phyloP scores from a whole-genome alignment of 73 alveolate genomes.

The Paramecium primaurelia region DNA sequence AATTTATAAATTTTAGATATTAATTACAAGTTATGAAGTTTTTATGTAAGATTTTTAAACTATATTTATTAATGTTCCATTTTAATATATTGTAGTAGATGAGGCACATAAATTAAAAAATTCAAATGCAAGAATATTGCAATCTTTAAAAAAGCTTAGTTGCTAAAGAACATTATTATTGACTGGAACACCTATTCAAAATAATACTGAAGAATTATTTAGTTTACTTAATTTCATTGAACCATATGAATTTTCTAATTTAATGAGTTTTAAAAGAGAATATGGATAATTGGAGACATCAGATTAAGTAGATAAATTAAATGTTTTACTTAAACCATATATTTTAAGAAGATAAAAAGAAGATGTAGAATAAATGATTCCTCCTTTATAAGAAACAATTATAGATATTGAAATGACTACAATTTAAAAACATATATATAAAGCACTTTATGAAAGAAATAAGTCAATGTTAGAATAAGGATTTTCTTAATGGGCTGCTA shows the following conservation, averaged over 20 bases:
- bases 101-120: slow-evolving; percentile 99
- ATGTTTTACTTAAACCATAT: slow-evolving; percentile 84
- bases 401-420: slow-evolving; percentile 91
- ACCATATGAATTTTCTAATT: slow-evolving; percentile 78
- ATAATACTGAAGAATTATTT: slow-evolving; percentile 97
- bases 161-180: slow-evolving; percentile 86
- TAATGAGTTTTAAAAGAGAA: slow-evolving; percentile 59
- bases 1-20: slow-evolving; percentile 76
- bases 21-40: slow-evolving; percentile 92
- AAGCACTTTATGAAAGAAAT: slow-evolving; percentile 89
- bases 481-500: slow-evolving; percentile 75
- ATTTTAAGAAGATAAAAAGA: slow-evolving; percentile 96
- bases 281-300: slow-evolving; percentile 81
- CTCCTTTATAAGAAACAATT: slow-evolving; percentile 94
- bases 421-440: slow-evolving; percentile 79
- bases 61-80: slow-evolving; percentile 80
- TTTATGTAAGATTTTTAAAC: slow-evolving; percentile 85
- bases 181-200: slow-evolving; percentile 97
- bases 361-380: slow-evolving; percentile 93
- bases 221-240: slow-evolving; percentile 94
- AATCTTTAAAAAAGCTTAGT: slow-evolving; percentile 85
- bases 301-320: slow-evolving; percentile 77
- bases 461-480: slow-evolving; percentile 65
- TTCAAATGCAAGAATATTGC: slow-evolving; percentile 89
- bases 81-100: slow-evolving; percentile 92